phyloP scores from a whole-genome alignment of 1,284 basidiomycete genomes.

The Puccinia hordei region DNA sequence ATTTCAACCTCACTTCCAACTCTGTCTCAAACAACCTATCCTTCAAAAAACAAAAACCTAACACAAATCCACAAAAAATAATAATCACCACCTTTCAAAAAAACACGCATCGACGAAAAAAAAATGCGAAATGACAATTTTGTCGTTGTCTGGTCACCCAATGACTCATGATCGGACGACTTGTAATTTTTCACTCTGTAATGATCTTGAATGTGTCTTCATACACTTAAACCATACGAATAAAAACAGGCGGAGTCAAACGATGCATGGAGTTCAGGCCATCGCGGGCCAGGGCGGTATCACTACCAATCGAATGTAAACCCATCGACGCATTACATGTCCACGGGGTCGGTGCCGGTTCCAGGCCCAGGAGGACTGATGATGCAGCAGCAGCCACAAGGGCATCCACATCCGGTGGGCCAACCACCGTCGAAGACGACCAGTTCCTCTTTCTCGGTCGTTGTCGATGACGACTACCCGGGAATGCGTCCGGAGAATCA shows the following conservation, averaged over 20 bases:
- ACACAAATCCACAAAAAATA: neutral
- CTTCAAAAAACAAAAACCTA: neutral
- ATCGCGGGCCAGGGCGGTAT: constrained; percentile 22
- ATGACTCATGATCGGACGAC: neutral
- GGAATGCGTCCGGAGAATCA: neutral
- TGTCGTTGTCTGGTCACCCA: neutral
- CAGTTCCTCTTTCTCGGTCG: constrained; percentile 33
- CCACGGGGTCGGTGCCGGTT: constrained; percentile 23
- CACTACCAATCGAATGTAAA: constrained; percentile 30
- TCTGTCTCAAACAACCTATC: neutral
- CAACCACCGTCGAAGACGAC: neutral
- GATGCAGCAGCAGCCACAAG: neutral
- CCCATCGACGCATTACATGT: constrained; percentile 26
- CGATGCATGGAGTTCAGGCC: constrained; percentile 21
- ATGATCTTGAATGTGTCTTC: neutral
- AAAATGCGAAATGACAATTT: neutral
- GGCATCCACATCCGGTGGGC: neutral
- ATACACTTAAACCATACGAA: neutral
- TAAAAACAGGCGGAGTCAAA: constrained; percentile 18
- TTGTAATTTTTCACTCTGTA: neutral
- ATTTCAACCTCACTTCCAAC: neutral
- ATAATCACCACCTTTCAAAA: neutral
- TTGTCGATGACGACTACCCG: constrained; percentile 34
- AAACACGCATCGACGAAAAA: constrained; percentile 9
- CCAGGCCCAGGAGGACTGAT: neutral